Evolutionary conservation across 352 stramenopile genomes (phyloP), one percentile per base, ranked within the genome.

Genomic region (Phytophthora multivora): DNA sequence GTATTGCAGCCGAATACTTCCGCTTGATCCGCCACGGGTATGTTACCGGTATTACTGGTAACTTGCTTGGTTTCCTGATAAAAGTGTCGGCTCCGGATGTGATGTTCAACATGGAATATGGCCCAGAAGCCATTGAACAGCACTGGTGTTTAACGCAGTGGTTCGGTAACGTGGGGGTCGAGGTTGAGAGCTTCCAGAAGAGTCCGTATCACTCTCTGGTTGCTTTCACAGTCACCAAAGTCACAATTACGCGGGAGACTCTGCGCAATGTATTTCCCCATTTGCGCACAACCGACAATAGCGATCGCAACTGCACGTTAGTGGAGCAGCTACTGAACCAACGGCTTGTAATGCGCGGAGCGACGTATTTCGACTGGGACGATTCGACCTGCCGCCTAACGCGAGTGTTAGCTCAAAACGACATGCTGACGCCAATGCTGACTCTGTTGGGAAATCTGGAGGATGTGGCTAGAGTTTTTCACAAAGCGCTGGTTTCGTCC

Each of bases 271-370:
- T 51, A 6, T 38, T 51, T 38, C 25, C 43, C 2, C 43, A 51
- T 33, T n/a, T 51, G 25, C 26, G 25, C 43, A 51, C 25, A n/a
- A 51, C 7, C 15, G 26, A 26, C 43, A 51, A 51, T 25, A 38
- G 43, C 4, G 43, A 7, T 25, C 16, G 8, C 23, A 38, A 25
- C 26, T 21, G 26, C 9, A 51, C 19, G n/a, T 12, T 38, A 13
- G 43, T 28, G 25, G 25, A 26, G 13, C 13, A 51, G 19, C 43
- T 51, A 39, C 25, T 51, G 15, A 18, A 39, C 25, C 25, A 51
- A 38, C 43, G 26, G 3, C 25, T 51, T 38, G 43, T 26, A 10
- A 38, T 51, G 43, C 23, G 15, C 13, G 43, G 43, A 25, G 38
- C 43, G 6, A 51, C 25, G 5, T 10, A 1, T n/a, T 51, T 38